Base-by-base conservation (phyloP, 164 flowering plant species). In the Dillenia turbinata region DNA sequence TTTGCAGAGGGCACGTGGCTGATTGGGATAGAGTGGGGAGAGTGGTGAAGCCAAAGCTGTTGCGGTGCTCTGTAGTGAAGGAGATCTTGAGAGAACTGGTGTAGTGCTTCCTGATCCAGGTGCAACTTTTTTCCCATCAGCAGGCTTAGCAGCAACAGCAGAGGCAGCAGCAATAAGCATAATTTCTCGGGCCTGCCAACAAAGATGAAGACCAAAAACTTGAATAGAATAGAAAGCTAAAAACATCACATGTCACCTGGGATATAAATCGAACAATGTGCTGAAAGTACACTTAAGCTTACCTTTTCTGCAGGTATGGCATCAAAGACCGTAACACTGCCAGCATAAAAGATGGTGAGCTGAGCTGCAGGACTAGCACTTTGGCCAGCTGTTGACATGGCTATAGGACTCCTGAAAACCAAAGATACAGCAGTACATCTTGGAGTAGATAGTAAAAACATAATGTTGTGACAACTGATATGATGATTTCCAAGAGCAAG, bases 301-400 rank as follows among this genome's bases (percentile, higher is more conserved):
- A 81, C 84, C 80, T 78, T 81, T 47, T 78, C 84, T 12, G 69
- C 64, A 17, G 84, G 71, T 66, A 81, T 50, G 57, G 66, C 71
- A 61, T 81, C 82, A 52, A 71, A 81, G 9, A 81, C 80, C n/a
- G 47, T 47, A 33, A 81, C 78, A 33, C 60, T 67, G 66, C 84
- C 84, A 51, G 75, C 72, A 65, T 73, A 81, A 68, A 81, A 81
- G 59, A 81, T 81, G 50, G 84, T 81, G 24, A 81, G 78, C 65
- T 76, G 82, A 59, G 70, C 72, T 56, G 57, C 56, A 51, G 65
- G 56, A 47, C 59, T 43, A 5, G 70, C 46, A n/a, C 40, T 33
- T 33, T 33, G 40, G 40, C 6, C 40, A 33, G 40, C 40, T 33
- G 40, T 33, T 33, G 40, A 5, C 40, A 33, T 33, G 40, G 40